Conservation (phyloP, 768 basidiomycete genomes). For the Lactarius indigo region DNA sequence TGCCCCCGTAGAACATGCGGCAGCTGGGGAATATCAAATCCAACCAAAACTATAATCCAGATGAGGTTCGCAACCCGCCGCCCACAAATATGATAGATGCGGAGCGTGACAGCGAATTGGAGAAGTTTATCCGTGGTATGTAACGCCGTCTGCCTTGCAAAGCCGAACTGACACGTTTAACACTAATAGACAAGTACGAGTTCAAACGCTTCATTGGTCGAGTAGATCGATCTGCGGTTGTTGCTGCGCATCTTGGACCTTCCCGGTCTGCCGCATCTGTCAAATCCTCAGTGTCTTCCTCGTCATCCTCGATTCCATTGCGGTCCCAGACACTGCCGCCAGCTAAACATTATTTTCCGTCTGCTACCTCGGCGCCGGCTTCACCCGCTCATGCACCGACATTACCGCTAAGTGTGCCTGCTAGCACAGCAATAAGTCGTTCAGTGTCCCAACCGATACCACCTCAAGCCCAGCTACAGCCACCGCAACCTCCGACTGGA, state of each 20-base stretch:
- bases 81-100: slow-evolving; percentile 74
- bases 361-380: slow-evolving; percentile 10
- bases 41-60: slow-evolving; percentile 77
- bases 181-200: slow-evolving; percentile 66
- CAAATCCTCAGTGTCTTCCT: slow-evolving; percentile 13
- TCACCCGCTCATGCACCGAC: slow-evolving; percentile 2
- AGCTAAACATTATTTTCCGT: slow-evolving; percentile 15
- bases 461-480: slow-evolving; percentile 21
- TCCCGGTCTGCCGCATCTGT: slow-evolving; percentile 30
- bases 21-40: slow-evolving; percentile 77
- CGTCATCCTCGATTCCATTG: slow-evolving; percentile 3
- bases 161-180: neutral
- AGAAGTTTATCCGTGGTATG: slow-evolving; percentile 84
- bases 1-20: slow-evolving; percentile 63
- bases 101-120: slow-evolving; percentile 86
- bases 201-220: slow-evolving; percentile 60
- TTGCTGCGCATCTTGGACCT: slow-evolving; percentile 32
- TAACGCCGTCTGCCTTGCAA: slow-evolving; percentile 24
- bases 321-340: slow-evolving; percentile 28
- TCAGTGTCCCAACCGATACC: slow-evolving; percentile 37
- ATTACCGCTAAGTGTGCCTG: neutral
- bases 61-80: slow-evolving; percentile 78
- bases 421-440: slow-evolving; percentile 26
- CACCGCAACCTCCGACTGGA: slow-evolving; percentile 10
- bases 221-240: slow-evolving; percentile 28